Evolutionary conservation across 2,329 filamentous ascomycete genomes (phyloP), one percentile per base, ranked within the genome.

Genomic region (Aurifilum marmelostoma): DNA sequence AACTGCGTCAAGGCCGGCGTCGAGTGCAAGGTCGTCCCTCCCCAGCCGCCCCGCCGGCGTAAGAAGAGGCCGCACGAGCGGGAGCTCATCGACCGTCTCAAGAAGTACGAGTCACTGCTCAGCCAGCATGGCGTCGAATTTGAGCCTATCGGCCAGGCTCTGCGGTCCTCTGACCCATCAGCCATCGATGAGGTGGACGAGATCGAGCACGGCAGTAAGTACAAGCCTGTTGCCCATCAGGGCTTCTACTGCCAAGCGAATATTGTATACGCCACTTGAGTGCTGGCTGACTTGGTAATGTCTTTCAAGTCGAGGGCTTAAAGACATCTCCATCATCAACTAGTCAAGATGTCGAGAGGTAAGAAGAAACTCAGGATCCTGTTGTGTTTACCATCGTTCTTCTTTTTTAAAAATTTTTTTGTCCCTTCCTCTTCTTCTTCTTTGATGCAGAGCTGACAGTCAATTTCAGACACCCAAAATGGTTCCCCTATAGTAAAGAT

Each of bases 31-130:
- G 86, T 89, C 9, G 79, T 86, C 72, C 80, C 87, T 74, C 80
- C 88, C 73, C 78, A 88, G 75, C 81, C 89, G 76, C 82, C 88
- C 75, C 79, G 89, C 75, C 77, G 87, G 14, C 80, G 87, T 68
- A 88, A 88, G 80, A 88, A 87, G 79, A 84, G 88, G 66, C 88
- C 92, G 60, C 87, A 90, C 29, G 91, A 94, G 78, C 87, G 87
- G 75, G 90, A 92, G 68, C 81, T 94, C 54, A 81, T 93, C 65
- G 88, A 91, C 8, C 87, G 89, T n/a, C 81, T 93, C 29, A 87
- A 85, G 66, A 85, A 86, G 63, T 93, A 93, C 74, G 92, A 94
- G 78, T 77, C 80, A 8, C 80, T 94, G 54, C 81, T 94, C 41
- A 83, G 84, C 66, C 84, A 91, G 76, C 84, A 92, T 74, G 86